These are phyloP conservation scores for Yarrowia hollandica DNA, from an alignment of 805 yeast species.

Conservation along the genomic window DNA sequence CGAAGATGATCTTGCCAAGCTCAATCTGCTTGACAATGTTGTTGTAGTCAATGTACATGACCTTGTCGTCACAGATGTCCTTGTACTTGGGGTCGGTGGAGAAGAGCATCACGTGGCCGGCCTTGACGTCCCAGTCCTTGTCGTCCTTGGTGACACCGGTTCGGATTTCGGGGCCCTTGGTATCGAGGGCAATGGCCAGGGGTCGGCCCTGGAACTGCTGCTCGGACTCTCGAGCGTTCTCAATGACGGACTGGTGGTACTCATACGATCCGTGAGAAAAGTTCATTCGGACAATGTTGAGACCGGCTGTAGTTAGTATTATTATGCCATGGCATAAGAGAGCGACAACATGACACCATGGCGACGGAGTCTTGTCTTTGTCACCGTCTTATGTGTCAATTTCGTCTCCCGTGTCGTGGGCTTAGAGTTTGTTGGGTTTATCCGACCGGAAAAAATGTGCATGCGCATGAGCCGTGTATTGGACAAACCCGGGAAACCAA, in stretches of 20 bases:
- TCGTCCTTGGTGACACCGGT: conserved; percentile 89
- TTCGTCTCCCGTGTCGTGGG: not conserved
- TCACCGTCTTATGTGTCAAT: no score
- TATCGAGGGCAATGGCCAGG: conserved; percentile 95
- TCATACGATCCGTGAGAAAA: conserved; percentile 98
- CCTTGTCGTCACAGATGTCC: conserved; percentile 67
- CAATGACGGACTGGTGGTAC: conserved; percentile 95
- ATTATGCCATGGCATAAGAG: no score
- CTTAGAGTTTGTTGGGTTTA: conserved; percentile 24
- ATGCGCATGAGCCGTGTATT: conserved; percentile 27
- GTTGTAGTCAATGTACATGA: conserved; percentile 90
- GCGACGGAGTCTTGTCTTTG: no score
- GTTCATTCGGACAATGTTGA: conserved; percentile 98
- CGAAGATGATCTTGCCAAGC: conserved; percentile 84
- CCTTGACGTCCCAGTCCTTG: conserved; percentile 75
- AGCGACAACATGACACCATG: no score
- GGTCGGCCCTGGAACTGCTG: conserved; percentile 92
- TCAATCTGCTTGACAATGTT: conserved; percentile 94
- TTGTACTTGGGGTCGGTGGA: conserved; percentile 84
- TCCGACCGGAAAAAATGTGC: conserved; percentile 29
- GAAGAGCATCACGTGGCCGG: conserved; percentile 89
- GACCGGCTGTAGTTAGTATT: conserved; percentile 63
- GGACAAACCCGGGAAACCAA: conserved; percentile 24
- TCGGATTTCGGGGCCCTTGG: conserved; percentile 99
- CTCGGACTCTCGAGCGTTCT: conserved; percentile 94